These are phyloP conservation scores for Wickerhamiella sergipiensis DNA, from an alignment of 805 yeast species.

Conservation along the genomic window DNA sequence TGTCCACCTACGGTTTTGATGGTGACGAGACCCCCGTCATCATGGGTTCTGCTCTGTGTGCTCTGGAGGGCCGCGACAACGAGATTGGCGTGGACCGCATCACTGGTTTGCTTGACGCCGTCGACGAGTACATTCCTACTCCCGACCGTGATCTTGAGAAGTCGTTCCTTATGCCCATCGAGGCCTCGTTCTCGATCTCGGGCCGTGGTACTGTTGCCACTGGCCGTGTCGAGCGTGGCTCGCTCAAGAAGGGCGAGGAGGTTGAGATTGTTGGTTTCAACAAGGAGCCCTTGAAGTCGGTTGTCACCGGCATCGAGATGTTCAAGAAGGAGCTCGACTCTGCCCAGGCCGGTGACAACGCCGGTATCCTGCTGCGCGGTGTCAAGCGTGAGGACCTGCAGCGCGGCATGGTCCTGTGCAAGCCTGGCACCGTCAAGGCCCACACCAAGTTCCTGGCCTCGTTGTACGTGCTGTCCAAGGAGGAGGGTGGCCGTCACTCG, in stretches of 20 bases:
- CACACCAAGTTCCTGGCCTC: conserved; percentile 92
- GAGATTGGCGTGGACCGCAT: conserved; percentile 88
- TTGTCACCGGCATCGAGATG: conserved; percentile 98
- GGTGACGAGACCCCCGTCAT: conserved; percentile 97
- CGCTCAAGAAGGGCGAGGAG: conserved; percentile 96
- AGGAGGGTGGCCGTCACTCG: conserved; percentile 99
- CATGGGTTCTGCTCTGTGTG: conserved; percentile 98
- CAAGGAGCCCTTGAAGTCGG: conserved; percentile 77
- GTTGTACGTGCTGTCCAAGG: conserved; percentile 80
- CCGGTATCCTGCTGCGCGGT: conserved; percentile 96
- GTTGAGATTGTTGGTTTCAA: conserved; percentile 91
- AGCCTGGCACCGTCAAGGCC: conserved; percentile 82
- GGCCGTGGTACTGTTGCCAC: conserved; percentile 99
- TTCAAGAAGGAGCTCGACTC: conserved; percentile 96
- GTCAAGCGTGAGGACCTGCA: conserved; percentile 91
- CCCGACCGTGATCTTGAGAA: conserved; percentile 92
- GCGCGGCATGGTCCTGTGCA: conserved; percentile 96
- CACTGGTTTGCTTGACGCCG: conserved; percentile 71
- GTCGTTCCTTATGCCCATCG: conserved; percentile 94
- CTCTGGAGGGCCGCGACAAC: conserved; percentile 74
- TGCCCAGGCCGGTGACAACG: conserved; percentile 98
- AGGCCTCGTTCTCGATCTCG: conserved; percentile 93
- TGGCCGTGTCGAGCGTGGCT: conserved; percentile 98
- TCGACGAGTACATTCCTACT: conserved; percentile 90
- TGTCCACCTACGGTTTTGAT: conserved; percentile 84